Conservation (phyloP, 2,329 filamentous ascomycete genomes). For the Mycosphaerella sp. region DNA sequence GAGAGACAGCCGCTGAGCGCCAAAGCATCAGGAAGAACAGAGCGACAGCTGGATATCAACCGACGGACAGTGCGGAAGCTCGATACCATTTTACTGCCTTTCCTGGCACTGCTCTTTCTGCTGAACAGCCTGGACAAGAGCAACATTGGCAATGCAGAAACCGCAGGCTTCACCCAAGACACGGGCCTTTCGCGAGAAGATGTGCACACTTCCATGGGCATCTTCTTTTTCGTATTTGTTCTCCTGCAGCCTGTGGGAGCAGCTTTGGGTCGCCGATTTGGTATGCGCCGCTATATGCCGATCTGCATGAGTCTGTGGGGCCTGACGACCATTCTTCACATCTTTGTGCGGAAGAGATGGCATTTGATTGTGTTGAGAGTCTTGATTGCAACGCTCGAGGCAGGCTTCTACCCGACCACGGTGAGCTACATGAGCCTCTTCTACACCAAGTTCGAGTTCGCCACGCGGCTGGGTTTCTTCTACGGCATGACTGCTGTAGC, state of each 20-base stretch:
- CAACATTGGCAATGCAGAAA: constrained; percentile 52
- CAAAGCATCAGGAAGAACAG: background rate
- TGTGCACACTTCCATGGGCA: constrained; percentile 50
- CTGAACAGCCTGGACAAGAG: constrained; percentile 49
- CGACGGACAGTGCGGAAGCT: constrained; percentile 43
- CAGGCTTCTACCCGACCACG: constrained; percentile 54
- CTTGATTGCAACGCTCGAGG: constrained; percentile 45
- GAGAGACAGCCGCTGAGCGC: constrained; percentile 6
- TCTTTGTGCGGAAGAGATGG: constrained; percentile 42
- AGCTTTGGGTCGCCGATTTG: constrained; percentile 52
- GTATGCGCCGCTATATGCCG: constrained; percentile 52
- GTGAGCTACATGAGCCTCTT: constrained; percentile 55
- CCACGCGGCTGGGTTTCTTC: constrained; percentile 48
- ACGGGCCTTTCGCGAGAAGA: constrained; percentile 48
- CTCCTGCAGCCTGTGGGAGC: constrained; percentile 51
- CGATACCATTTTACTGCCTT: constrained; percentile 46
- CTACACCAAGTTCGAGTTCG: constrained; percentile 54
- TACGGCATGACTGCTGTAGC: constrained; percentile 53
- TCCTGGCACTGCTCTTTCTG: constrained; percentile 47
- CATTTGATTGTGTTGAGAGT: constrained; percentile 43
- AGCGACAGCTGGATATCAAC: constrained; percentile 18
- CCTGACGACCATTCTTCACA: constrained; percentile 43
- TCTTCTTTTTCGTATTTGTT: constrained; percentile 56
- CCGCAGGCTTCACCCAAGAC: constrained; percentile 54
- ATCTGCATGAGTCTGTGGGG: constrained; percentile 52